Evolutionary conservation across 257 asterid genomes (phyloP).

Genomic region (Apocynum venetum): DNA sequence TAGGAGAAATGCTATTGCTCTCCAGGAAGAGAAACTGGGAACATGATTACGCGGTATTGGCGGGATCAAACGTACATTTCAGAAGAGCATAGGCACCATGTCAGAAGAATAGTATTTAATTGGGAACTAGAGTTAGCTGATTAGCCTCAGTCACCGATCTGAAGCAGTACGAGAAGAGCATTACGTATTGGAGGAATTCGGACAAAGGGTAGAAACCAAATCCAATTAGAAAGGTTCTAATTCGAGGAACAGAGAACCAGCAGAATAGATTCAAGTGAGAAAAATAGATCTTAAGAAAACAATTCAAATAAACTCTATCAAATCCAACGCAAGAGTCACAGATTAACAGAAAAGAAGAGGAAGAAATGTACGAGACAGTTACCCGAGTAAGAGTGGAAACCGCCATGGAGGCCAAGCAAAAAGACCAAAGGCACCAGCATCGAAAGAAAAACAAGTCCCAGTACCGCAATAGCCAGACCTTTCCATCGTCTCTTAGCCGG

Average conservation of each 20-base stretch:
- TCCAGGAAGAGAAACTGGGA: background rate
- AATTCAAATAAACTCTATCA: background rate
- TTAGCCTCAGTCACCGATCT: background rate
- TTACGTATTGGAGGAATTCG: background rate
- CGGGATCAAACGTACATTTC: background rate
- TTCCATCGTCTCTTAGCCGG: constrained; percentile 84
- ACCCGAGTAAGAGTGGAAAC: constrained; percentile 66
- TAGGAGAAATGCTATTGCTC: background rate
- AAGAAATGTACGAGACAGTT: constrained; percentile 5
- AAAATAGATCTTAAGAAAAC: constrained; percentile 5
- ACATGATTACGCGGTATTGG: too few species aligned
- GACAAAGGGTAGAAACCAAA: background rate
- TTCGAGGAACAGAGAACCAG: background rate
- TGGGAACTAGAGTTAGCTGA: background rate
- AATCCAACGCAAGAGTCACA: constrained; percentile 6
- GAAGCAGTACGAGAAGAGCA: background rate
- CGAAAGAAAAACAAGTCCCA: constrained; percentile 79
- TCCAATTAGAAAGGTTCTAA: background rate
- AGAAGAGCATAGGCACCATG: background rate
- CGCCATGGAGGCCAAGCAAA: constrained; percentile 74
- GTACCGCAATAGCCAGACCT: constrained; percentile 67
- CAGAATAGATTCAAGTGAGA: background rate
- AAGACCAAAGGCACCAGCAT: constrained; percentile 91
- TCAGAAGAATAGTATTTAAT: background rate
- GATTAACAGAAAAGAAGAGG: background rate